phyloP scores from a whole-genome alignment of 2,329 filamentous ascomycete species.

The Curvularia hawaiiensis region DNA sequence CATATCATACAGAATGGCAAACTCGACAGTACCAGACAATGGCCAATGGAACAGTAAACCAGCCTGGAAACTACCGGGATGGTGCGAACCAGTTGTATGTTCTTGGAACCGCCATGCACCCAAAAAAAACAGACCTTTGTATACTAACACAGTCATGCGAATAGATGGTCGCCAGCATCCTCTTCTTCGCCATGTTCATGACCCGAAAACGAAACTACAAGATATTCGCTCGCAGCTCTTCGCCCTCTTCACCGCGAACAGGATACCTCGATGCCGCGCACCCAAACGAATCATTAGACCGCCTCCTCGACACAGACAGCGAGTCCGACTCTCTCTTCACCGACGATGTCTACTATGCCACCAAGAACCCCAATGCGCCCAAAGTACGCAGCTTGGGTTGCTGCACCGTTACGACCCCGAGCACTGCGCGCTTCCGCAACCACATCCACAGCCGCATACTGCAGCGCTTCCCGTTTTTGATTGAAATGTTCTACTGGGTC shows the following conservation, averaged over 20 bases:
- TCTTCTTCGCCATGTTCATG: slow-evolving; percentile 55
- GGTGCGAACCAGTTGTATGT: slow-evolving; percentile 49
- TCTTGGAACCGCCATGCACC: neutral
- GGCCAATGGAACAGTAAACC: slow-evolving; percentile 48
- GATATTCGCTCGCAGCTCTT: slow-evolving; percentile 42
- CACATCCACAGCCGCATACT: slow-evolving; percentile 66
- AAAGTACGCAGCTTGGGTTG: slow-evolving; percentile 60
- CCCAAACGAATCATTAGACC: slow-evolving; percentile 47
- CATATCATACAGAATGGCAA: slow-evolving; percentile 13
- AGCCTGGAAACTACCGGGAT: slow-evolving; percentile 51
- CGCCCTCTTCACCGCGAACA: slow-evolving; percentile 20
- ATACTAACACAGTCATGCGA: slow-evolving; percentile 13
- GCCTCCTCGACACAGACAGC: slow-evolving; percentile 46
- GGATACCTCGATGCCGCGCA: slow-evolving; percentile 42
- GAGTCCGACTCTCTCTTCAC: slow-evolving; percentile 41
- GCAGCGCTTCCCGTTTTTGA: slow-evolving; percentile 70
- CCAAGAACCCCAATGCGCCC: slow-evolving; percentile 47
- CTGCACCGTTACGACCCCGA: slow-evolving; percentile 59
- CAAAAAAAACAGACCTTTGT: neutral
- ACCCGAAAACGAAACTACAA: slow-evolving; percentile 54
- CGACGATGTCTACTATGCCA: slow-evolving; percentile 41
- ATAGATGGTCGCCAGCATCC: slow-evolving; percentile 58
- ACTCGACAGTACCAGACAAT: slow-evolving; percentile 19
- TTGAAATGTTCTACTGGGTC: slow-evolving; percentile 77
- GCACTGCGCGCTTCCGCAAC: slow-evolving; percentile 65